Base-by-base conservation (phyloP, 2,329 filamentous ascomycete species). In the Fusarium pseudoanthophilum region DNA sequence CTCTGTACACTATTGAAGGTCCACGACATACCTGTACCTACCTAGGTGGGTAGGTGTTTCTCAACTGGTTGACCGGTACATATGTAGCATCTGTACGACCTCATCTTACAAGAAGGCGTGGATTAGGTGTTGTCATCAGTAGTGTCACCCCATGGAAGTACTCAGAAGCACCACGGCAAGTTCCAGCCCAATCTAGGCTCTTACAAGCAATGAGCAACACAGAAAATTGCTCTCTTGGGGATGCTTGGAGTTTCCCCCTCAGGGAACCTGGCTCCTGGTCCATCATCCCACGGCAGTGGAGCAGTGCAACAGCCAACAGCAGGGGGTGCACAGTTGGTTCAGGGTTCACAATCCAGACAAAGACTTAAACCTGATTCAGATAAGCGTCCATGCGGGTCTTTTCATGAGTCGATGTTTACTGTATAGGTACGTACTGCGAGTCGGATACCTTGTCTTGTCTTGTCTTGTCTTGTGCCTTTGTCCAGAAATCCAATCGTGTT, bases 261-360 rank as follows among this genome's bases (percentile, higher is more conserved):
- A 63, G 57, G 64, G 43, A 61, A 55, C 64, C 58, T 60, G 49
- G 57, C 65, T 59, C 70, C 53, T 60, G 60, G 65, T 51, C 59
- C 61, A 67, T 61, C 67, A 68, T 74, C 67, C 67, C 67, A 74
- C 68, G 52, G 63, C 49, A 63, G 71, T 71, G 71, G 67, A 73
- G 71, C 32, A 43, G 42, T 68, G 56, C 48, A 56, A 62, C 63
- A 49, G 39, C 49, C 48, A 56, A 62, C 59, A 49, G 39, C 53
- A 69, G 53, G 69, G 63, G 60, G 63, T 55, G 40, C 39, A 46
- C 45, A 60, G 61, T 67, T 71, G 58, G 61, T 55, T 67, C 58
- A 60, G 43, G 53, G 53, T 60, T 60, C 43, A 48, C 24, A 64
- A 42, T 58, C 52, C 45, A 53, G 45, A 45, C 30, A 26, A 28